phyloP scores from a whole-genome alignment of 371 early-diverging fungal genomes.

The Mycotypha africana region DNA sequence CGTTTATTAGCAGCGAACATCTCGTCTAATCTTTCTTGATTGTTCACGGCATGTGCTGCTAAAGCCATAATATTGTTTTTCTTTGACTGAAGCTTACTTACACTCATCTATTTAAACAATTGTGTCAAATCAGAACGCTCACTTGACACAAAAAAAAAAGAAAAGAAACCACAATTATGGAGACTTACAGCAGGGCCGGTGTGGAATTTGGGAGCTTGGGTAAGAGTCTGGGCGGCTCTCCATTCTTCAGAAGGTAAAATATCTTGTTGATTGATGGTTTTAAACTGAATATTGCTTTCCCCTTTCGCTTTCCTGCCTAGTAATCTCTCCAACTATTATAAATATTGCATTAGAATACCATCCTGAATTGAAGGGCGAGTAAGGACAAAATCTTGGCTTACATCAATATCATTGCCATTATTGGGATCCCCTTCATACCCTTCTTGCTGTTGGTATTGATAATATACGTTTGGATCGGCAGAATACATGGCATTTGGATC shows the following conservation, averaged over 20 bases:
- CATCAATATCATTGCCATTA: too few relatives aligned
- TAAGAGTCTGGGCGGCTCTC: constrained; percentile 22
- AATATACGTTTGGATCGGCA: constrained; percentile 41
- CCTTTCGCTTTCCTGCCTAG: constrained; percentile 40
- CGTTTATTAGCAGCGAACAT: constrained; percentile 57
- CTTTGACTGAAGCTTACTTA: constrained; percentile 54
- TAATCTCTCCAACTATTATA: constrained; percentile 32
- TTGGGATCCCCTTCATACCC: too few relatives aligned
- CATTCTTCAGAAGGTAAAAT: constrained; percentile 44
- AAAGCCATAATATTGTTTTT: constrained; percentile 79
- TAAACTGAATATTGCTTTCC: constrained; percentile 37
- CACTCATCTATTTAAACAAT: constrained; percentile 26
- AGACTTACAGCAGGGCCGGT: constrained; percentile 16
- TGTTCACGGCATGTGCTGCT: constrained; percentile 67
- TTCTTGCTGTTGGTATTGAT: constrained; percentile 33
- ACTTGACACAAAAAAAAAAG: neutral
- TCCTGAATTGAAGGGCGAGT: too few relatives aligned
- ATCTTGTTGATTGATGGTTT: constrained; percentile 45
- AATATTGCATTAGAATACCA: neutral
- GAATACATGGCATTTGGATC: constrained; percentile 48
- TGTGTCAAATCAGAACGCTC: neutral
- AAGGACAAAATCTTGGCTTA: too few relatives aligned
- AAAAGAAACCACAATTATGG: neutral
- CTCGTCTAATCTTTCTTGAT: constrained; percentile 59
- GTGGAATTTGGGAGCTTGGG: constrained; percentile 18